Base-by-base conservation (phyloP, 768 basidiomycete genomes). In the Suillus subluteus region DNA sequence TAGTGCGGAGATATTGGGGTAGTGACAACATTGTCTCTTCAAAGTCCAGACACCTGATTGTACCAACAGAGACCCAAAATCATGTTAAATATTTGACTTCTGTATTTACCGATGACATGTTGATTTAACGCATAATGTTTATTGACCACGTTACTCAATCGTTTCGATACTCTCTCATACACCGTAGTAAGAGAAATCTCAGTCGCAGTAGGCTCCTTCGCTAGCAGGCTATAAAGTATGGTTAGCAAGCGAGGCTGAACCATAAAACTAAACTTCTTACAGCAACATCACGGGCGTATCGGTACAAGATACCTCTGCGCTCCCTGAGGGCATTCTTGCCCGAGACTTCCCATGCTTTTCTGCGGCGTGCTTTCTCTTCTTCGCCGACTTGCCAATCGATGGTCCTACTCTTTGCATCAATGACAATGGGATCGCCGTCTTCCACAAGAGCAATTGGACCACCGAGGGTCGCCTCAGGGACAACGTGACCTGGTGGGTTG, bases 361-460 rank as follows among this genome's bases (percentile, higher is more conserved):
- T 84, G 52, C 94, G 86, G 58, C 79, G 78, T 61, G 78, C 79
- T 72, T 92, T 83, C 77, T 91, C 90, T 30, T 82, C 86, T 64
- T 91, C 88, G 64, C 82, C 82, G 6, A 95, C 89, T 32, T 86
- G 74, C 92, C 92, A 95, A 70, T 88, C 81, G 68, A 95, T 92
- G 7, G 82, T 79, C 71, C 87, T 82, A 37, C 76, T 85, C 65
- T 82, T 86, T 2, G 92, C 77, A 74, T 95, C 92, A 67, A 96
- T 91, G 65, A 89, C 72, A 68, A 96, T 89, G 58, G 76, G 81
- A 75, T 96, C 94, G 6, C 94, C 95, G 69, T 96, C 93, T 72
- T 88, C 81, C 62, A 95, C 90, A 23, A 96, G 86, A 37, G 92
- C 95, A 70, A 96, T 96, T 3, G 95, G 94, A 0, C 94, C 94